Percentiles rank a stretch among this genome's conserved stretches.
phyloP scores from a whole-genome alignment of 306 rosid species.

The Gleditsia sinensis region DNA sequence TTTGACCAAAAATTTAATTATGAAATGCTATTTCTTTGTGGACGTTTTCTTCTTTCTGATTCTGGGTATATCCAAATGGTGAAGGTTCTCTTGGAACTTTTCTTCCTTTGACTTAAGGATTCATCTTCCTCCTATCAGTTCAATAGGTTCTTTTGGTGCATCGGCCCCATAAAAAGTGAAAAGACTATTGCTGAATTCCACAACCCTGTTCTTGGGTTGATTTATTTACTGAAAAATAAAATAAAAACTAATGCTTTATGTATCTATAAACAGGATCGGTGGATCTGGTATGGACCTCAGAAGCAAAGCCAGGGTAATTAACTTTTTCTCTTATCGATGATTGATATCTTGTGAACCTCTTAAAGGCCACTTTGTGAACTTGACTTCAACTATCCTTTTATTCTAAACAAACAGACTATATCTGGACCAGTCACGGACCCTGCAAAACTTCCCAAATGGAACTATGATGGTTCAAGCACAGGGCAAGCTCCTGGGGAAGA shows the following conservation, averaged over 20 bases:
- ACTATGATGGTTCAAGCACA: constrained; percentile 75
- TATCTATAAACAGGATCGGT: constrained; percentile 55
- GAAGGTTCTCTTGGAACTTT: constrained; percentile 20
- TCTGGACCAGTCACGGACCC: constrained; percentile 62
- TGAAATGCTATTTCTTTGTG: constrained; percentile 7
- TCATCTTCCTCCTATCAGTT: background rate
- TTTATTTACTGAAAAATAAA: background rate
- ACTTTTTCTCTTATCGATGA: background rate
- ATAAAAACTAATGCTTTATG: background rate
- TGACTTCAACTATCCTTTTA: background rate
- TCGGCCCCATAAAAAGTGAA: background rate
- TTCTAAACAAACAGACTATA: constrained; percentile 47
- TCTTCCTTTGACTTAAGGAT: background rate
- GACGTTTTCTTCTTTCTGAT: constrained; percentile 21
- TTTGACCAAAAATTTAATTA: background rate
- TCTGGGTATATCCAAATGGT: constrained; percentile 26
- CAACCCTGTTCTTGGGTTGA: constrained; percentile 19
- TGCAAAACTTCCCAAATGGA: constrained; percentile 69
- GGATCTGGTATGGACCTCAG: constrained; percentile 75
- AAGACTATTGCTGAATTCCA: background rate
- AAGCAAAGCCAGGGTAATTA: constrained; percentile 71
- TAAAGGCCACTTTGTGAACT: background rate
- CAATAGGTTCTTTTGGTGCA: background rate
- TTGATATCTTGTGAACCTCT: background rate
- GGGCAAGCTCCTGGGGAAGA: constrained; percentile 73